These are phyloP conservation scores for Heterobasidion occidentale DNA, from an alignment of 1,284 basidiomycete genomes.

Conservation along the genomic window DNA sequence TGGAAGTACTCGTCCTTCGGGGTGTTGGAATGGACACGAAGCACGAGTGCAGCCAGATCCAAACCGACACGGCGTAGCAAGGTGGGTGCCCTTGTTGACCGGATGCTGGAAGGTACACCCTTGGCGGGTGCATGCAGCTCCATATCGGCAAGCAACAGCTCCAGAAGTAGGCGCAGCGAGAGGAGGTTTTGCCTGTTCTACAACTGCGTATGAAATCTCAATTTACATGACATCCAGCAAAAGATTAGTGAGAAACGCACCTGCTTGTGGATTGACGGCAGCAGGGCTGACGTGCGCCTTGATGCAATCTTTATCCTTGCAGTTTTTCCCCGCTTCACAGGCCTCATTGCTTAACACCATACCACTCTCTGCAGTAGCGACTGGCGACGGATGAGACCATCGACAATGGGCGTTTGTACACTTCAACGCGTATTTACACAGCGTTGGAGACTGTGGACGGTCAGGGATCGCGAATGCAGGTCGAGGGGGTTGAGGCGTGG, in stretches of 20 bases:
- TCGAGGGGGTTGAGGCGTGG: constrained; percentile 22
- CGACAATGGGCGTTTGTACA: constrained; percentile 84
- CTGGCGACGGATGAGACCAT: constrained; percentile 88
- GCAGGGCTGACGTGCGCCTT: constrained; percentile 87
- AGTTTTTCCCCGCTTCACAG: constrained; percentile 79
- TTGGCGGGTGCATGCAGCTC: constrained; percentile 57
- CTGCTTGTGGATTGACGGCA: constrained; percentile 55
- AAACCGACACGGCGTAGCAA: constrained; percentile 58
- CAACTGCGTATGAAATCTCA: constrained; percentile 17
- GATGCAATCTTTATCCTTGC: constrained; percentile 86
- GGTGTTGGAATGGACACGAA: constrained; percentile 71
- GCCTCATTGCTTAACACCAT: constrained; percentile 87
- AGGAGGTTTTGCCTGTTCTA: constrained; percentile 28
- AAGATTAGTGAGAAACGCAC: constrained; percentile 12
- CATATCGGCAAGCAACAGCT: constrained; percentile 63
- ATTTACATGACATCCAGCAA: background rate
- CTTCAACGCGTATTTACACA: constrained; percentile 87
- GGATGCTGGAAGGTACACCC: constrained; percentile 68
- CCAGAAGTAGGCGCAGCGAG: constrained; percentile 8
- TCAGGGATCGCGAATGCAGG: constrained; percentile 55
- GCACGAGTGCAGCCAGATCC: constrained; percentile 73
- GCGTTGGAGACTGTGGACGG: constrained; percentile 72
- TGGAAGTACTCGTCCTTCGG: constrained; percentile 70
- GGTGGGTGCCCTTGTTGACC: constrained; percentile 21
- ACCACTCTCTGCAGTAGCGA: constrained; percentile 87